phyloP scores from a whole-genome alignment of 2,329 filamentous ascomycete species.

The Botrytis pseudocinerea region DNA sequence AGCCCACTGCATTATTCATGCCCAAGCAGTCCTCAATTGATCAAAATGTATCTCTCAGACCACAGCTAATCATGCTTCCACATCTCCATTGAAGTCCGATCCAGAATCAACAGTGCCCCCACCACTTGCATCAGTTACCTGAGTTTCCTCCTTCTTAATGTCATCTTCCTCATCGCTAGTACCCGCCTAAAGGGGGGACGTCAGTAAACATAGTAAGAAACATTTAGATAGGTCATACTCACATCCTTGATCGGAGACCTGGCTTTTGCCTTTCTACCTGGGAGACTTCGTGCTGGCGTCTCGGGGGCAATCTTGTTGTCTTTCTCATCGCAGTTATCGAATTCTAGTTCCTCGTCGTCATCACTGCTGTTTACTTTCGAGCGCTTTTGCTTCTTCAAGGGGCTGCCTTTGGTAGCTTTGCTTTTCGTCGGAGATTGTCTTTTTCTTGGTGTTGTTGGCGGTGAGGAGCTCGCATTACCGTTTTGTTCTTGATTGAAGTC shows the following conservation, averaged over 20 bases:
- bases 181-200: not conserved
- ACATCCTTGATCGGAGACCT: slow-evolving; percentile 18
- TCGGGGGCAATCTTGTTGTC: not conserved
- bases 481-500: not conserved
- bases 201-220: not conserved
- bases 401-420: not conserved
- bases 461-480: not conserved
- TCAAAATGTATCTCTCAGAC: too few species aligned
- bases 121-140: not conserved
- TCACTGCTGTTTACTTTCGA: not conserved
- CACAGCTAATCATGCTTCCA: not conserved
- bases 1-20: not conserved
- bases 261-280: slow-evolving; percentile 6
- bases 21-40: not conserved
- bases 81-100: not conserved
- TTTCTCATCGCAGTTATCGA: not conserved
- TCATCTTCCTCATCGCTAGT: not conserved
- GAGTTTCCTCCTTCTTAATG: not conserved
- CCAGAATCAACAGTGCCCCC: not conserved
- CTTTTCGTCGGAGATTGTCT: slow-evolving; percentile 14
- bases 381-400: slow-evolving; percentile 18
- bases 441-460: slow-evolving; percentile 9
- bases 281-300: slow-evolving; percentile 16
- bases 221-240: not conserved
- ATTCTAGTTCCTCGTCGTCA: not conserved